These are phyloP conservation scores for Leptomonas seymouri DNA, from an alignment of 208 protist species.

Conservation along the genomic window DNA sequence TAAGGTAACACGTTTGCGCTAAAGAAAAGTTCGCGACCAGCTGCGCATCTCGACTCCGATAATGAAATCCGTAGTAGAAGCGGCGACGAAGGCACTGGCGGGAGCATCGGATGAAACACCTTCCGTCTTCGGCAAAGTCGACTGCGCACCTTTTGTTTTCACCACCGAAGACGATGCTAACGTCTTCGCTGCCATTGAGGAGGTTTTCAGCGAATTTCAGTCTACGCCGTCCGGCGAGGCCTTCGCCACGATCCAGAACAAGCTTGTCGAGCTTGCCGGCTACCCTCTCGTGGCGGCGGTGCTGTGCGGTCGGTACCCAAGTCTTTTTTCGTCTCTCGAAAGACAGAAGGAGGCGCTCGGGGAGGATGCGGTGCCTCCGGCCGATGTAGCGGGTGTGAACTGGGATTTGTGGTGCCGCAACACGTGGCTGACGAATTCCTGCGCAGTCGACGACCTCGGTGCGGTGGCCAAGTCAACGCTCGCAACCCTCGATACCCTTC, in stretches of 20 bases:
- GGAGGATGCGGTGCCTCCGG: neutral
- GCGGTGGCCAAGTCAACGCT: constrained; percentile 14
- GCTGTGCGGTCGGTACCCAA: constrained; percentile 24
- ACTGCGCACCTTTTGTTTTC: constrained; percentile 27
- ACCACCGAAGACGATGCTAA: constrained; percentile 19
- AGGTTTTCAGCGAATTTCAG: constrained; percentile 15
- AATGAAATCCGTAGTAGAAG: neutral
- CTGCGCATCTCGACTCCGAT: neutral
- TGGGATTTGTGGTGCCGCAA: constrained; percentile 36
- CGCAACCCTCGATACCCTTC: constrained; percentile 7
- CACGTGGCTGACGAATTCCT: constrained; percentile 34
- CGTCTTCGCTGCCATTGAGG: constrained; percentile 25
- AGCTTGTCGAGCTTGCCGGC: constrained; percentile 10
- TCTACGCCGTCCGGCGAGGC: neutral
- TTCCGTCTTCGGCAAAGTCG: constrained; percentile 13
- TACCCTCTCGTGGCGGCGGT: constrained; percentile 29
- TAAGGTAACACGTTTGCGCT: too few relatives aligned
- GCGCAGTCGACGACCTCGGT: constrained; percentile 31
- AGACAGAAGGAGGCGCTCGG: neutral
- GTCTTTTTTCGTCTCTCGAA: constrained; percentile 26
- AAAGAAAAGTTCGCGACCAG: too few relatives aligned
- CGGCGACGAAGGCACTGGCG: neutral
- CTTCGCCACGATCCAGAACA: constrained; percentile 15
- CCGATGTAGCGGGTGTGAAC: constrained; percentile 13
- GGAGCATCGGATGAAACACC: neutral